Evolutionary conservation across 1,284 basidiomycete species (phyloP), one percentile per base, ranked within the genome.

Genomic region (Sphaerobolus stellatus): DNA sequence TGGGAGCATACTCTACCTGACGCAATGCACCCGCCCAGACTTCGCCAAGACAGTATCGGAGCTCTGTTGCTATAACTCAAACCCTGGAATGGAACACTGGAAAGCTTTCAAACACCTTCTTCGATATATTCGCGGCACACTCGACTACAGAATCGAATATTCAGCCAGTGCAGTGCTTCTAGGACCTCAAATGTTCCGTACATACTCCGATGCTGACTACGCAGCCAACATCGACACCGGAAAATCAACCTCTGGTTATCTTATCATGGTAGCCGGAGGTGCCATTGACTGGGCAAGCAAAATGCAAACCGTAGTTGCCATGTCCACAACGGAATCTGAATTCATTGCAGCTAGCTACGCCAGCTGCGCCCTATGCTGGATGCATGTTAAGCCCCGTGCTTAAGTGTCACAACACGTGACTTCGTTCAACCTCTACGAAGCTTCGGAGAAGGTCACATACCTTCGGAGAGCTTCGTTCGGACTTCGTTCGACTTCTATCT

Each of bases 261-360:
- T 66, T 1, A 14, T 68, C 9, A 59, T 48, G 20, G 56, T 68
- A 28, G 62, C 60, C 16, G 61, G 63, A 2, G 69, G 66, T n/a
- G 65, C 69, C 4, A 62, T 78, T 28, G 63, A 63, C 29, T 80
- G 77, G 77, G 55, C 56, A 27, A 70, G 66, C 6, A 66, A 66
- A 31, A 62, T 70, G 14, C 78, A 81, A 59, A 5, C 57, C 0
- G 60, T 68, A 7, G 67, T 75, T 22, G 62, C 76, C 0, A 57
- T 67, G 2, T 79, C 77, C 2, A 73, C 73, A 1, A 71, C 69
- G 0, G 74, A 77, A 54, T 71, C 75, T 2, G 75, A 79, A 58
- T 77, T 72, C 56, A 62, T 76, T 46, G 72, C 72, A 2, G 59
- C 68, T n/a, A n/a, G n/a, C n/a, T n/a, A n/a, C n/a, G n/a, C n/a